phyloP scores from a whole-genome alignment of 108 stramenopile genomes.

The Fistulifera pelliculosa region DNA sequence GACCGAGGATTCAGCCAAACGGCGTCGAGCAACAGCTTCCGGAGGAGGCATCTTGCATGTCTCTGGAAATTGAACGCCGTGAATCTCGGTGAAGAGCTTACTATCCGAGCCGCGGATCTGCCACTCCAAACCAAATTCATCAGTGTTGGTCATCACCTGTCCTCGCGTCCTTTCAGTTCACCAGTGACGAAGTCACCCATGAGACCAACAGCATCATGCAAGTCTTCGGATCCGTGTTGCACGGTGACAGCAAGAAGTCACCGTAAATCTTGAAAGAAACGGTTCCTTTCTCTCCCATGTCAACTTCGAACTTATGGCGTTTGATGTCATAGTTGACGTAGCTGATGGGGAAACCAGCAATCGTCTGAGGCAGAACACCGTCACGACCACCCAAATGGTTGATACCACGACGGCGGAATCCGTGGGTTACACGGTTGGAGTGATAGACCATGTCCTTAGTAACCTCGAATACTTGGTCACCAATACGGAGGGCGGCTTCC shows the following conservation, averaged over 20 bases:
- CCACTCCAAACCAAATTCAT: conserved; percentile 12
- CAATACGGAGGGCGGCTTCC: conserved; percentile 6
- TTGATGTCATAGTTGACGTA: no score
- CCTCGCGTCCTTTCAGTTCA: conserved; percentile 9
- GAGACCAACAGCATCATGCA: conserved; percentile 10
- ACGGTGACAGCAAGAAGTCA: conserved; percentile 3
- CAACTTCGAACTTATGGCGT: conserved; percentile 1
- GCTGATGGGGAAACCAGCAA: conserved; percentile 3
- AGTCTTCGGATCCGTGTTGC: conserved; percentile 1
- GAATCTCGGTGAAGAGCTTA: neutral
- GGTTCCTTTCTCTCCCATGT: neutral
- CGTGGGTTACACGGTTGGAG: no score
- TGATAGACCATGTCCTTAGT: neutral
- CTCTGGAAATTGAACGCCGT: neutral
- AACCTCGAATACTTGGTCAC: conserved; percentile 8
- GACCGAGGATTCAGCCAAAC: neutral
- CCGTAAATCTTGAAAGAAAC: neutral
- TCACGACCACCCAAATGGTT: neutral
- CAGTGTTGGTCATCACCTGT: neutral
- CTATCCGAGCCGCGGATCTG: conserved; percentile 1
- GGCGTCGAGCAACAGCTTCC: conserved; percentile 1
- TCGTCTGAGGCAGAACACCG: neutral
- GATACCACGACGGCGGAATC: neutral
- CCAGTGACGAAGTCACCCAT: conserved; percentile 8
- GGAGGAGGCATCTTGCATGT: neutral